These are phyloP conservation scores for Phytophthora cactorum DNA, from an alignment of 352 stramenopile genomes.

Conservation along the genomic window DNA sequence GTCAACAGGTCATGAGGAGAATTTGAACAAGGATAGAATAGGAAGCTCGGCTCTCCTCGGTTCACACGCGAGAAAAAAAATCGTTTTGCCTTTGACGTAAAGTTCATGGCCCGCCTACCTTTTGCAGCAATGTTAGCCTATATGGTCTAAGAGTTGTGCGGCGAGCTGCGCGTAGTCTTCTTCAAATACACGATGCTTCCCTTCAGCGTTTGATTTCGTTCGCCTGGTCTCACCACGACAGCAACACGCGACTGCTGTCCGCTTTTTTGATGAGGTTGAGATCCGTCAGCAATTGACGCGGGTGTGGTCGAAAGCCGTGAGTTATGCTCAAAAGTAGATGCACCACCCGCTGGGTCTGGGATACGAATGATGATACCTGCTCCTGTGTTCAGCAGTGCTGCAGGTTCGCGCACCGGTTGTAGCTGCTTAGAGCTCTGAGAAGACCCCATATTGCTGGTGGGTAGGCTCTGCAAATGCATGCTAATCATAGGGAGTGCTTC, in stretches of 20 bases:
- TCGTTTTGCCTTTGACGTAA: constrained; percentile 17
- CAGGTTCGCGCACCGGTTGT: constrained; percentile 39
- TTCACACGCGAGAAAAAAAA: constrained; percentile 13
- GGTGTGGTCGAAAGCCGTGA: constrained; percentile 22
- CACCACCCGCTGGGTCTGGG: constrained; percentile 25
- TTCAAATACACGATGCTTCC: constrained; percentile 73
- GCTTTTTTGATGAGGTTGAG: not conserved
- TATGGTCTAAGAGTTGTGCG: constrained; percentile 10
- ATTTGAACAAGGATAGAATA: constrained; percentile 48
- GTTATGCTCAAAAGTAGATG: constrained; percentile 57
- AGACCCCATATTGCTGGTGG: constrained; percentile 36
- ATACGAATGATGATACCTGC: constrained; percentile 61
- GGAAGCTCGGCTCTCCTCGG: constrained; percentile 23
- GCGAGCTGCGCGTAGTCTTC: constrained; percentile 29
- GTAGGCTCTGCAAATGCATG: constrained; percentile 18
- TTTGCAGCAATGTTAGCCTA: not conserved
- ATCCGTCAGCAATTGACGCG: not conserved
- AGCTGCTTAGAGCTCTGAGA: constrained; percentile 38
- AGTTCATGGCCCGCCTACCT: constrained; percentile 6
- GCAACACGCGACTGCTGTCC: constrained; percentile 29
- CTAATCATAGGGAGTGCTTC: constrained; percentile 5
- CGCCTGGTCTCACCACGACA: constrained; percentile 50
- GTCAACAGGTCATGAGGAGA: constrained; percentile 24
- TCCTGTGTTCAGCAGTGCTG: constrained; percentile 49
- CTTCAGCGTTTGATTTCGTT: constrained; percentile 52